phyloP scores from a whole-genome alignment of 495 filamentous ascomycete genomes.

The Pseudomonodictys pantanalensis region DNA sequence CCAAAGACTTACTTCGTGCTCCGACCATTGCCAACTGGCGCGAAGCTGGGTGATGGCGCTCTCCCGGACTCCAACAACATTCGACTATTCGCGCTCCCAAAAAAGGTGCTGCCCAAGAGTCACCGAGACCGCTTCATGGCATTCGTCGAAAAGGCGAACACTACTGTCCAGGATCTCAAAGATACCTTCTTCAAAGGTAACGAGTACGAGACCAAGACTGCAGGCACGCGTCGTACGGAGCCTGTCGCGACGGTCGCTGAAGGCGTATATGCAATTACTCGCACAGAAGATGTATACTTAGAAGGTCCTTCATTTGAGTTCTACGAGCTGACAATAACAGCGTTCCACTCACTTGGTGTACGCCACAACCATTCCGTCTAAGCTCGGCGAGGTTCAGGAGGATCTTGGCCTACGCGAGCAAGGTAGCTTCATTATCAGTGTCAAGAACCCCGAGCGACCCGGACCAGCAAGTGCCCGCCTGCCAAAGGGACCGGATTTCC shows the following conservation, averaged over 20 bases:
- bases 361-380: conserved; percentile 71
- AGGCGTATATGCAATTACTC: conserved; percentile 82
- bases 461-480: conserved; percentile 62
- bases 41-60: conserved; percentile 61
- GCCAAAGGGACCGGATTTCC: conserved; percentile 66
- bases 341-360: conserved; percentile 76
- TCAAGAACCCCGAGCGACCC: conserved; percentile 73
- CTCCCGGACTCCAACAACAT: conserved; percentile 64
- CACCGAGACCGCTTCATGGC: conserved; percentile 71
- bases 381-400: conserved; percentile 69
- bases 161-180: conserved; percentile 67
- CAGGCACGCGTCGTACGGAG: conserved; percentile 65
- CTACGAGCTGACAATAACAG: no score
- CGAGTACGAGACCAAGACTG: conserved; percentile 76
- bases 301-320: no score
- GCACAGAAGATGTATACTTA: conserved; percentile 59
- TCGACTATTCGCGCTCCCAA: conserved; percentile 75
- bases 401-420: conserved; percentile 69
- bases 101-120: conserved; percentile 77
- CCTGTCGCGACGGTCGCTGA: conserved; percentile 75
- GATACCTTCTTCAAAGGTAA: conserved; percentile 64
- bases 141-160: conserved; percentile 76
- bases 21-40: conserved; percentile 67
- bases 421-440: conserved; percentile 75
- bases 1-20: conserved; percentile 80